Evolutionary conservation across 2,329 filamentous ascomycete genomes (phyloP), one percentile per base, ranked within the genome.

Genomic region (Colletotrichum cereale): DNA sequence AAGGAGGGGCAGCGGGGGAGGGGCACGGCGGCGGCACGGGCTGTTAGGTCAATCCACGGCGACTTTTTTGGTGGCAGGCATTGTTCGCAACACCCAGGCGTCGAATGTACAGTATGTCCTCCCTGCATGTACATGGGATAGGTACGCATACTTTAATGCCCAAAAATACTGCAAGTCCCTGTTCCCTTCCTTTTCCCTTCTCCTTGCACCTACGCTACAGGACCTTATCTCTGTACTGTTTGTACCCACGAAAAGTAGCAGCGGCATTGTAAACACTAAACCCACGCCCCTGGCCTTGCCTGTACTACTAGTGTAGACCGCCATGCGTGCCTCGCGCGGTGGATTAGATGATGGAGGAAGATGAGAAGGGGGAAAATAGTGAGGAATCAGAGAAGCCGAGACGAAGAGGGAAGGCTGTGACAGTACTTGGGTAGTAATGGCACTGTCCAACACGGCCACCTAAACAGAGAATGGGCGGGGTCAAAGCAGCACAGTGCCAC

Each of bases 1-100:
- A 66, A 31, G 56, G 56, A 52, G 56, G 44, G 64, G 64, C n/a
- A 50, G 56, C 29, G 64, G 56, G 44, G 64, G 64, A 66, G 64
- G 64, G 64, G 47, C 36, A 61, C n/a, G 10, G n/a, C 26, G 42
- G n/a, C 44, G 44, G 29, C 42, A 61, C 5, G 31, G 58, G 58
- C 58, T 50, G 40, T 12, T 29, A 52, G 47, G 34, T 31, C 29
- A 48, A 53, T 26, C 12, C 24, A 58, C 56, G 56, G 36, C 36
- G 34, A 42, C 56, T 60, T 60, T 42, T 40, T 42, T 40, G 1
- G 50, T 44, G 38, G 24, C 24, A 26, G 56, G 14, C 56, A n/a
- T 60, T 60, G 57, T 44, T 31, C 18, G 38, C 56, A 57, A 14
- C 34, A 38, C 36, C 50, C n/a, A 57, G 36, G 34, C 36, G 55